Evolutionary conservation across 768 basidiomycete species (phyloP).

Genomic region (Boletus reticulatus): DNA sequence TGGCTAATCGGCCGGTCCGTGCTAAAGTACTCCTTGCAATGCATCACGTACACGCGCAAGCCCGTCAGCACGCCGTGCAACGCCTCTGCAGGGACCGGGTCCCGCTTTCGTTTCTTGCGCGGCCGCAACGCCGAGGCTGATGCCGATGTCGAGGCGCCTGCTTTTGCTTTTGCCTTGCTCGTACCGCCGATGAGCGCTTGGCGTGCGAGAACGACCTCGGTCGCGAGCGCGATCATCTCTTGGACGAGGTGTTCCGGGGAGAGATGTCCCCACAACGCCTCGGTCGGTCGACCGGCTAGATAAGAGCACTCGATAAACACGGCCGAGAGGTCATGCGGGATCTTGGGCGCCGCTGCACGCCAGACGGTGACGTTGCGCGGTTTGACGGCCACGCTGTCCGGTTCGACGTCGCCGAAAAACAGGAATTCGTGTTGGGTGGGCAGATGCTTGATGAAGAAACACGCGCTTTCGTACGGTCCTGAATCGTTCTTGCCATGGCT

Average conservation of each 20-base stretch:
- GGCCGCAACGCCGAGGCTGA: slow-evolving; percentile 9
- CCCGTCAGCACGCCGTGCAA: slow-evolving; percentile 54
- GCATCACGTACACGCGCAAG: slow-evolving; percentile 73
- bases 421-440: slow-evolving; percentile 66
- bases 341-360: slow-evolving; percentile 75
- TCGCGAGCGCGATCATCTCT: slow-evolving; percentile 71
- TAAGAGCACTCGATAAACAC: slow-evolving; percentile 97
- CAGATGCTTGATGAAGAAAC: slow-evolving; percentile 81
- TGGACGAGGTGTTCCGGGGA: slow-evolving; percentile 74
- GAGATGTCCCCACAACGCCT: slow-evolving; percentile 81
- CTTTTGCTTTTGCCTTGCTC: not conserved
- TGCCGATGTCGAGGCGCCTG: not conserved
- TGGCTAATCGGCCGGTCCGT: slow-evolving; percentile 53
- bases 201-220: slow-evolving; percentile 56
- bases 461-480: slow-evolving; percentile 70
- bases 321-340: slow-evolving; percentile 64
- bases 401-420: slow-evolving; percentile 95
- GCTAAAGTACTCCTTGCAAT: slow-evolving; percentile 78
- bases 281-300: slow-evolving; percentile 65
- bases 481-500: slow-evolving; percentile 63
- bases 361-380: slow-evolving; percentile 73
- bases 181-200: slow-evolving; percentile 22
- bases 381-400: slow-evolving; percentile 63
- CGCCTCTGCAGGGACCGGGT: slow-evolving; percentile 41
- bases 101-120: slow-evolving; percentile 38